Base-by-base conservation (phyloP, 1,284 basidiomycete genomes). In the Trametes sp. region DNA sequence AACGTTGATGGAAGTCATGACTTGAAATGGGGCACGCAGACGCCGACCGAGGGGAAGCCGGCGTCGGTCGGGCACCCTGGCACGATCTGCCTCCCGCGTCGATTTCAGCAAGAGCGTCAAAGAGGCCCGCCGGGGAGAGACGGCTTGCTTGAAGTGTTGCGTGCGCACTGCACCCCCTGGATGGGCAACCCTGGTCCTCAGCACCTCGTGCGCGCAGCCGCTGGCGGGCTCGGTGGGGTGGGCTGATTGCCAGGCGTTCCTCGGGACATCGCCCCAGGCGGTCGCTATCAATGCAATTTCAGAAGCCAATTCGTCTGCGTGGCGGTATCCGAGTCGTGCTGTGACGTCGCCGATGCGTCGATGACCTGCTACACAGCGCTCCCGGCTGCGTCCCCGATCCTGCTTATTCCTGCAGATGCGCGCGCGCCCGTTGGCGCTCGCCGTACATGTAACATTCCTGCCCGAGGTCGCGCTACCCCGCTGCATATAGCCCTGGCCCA, bases 271-370 rank as follows among this genome's bases (percentile, higher is more conserved):
- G 61, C 57, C 61, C 53, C 61, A 11, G 28, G 50, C 24, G 16
- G 54, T 35, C n/a, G 29, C 57, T 33, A 65, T 65, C 64, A 65
- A n/a, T 62, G 61, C 49, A 65, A 59, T 62, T 65, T 54, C 54
- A 31, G 61, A 55, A 54, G 54, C 64, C 61, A 62, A 46, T 65
- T 65, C 61, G 64, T 60, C 55, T 62, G 23, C 54, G 64, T 65
- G 64, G 64, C 61, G 46, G 60, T 62, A 59, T 36, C 16, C 14
- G 5, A 8, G 8, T 28, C 35, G 54, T 26, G 16, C 49, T 8
- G 29, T n/a, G 23, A 46, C 21, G 19, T 28, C 7, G 48, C 23
- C 48, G 48, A 41, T n/a, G 31, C 31, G 19, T n/a, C 48, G 48
- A 48, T 41, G 38, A 14, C 19, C 19, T 44, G n/a, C n/a, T n/a